These are phyloP conservation scores for Angophora floribunda DNA, from an alignment of 345 rosid species.

Conservation along the genomic window DNA sequence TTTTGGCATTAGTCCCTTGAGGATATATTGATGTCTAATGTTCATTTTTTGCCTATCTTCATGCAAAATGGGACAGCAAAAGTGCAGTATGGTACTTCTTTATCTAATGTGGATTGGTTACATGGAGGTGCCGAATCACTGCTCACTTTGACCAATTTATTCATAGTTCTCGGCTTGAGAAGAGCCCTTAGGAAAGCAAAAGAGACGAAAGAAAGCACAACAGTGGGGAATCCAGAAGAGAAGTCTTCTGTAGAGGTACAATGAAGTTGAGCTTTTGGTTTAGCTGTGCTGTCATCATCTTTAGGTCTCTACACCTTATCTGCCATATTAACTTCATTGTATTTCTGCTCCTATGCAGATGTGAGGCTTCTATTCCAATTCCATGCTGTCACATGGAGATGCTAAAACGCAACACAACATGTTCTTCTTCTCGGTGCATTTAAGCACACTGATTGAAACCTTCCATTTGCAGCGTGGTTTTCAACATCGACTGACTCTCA, in stretches of 20 bases:
- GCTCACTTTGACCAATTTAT: conserved; percentile 76
- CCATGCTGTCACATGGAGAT: not conserved
- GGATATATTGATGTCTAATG: not conserved
- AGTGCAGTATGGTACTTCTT: conserved; percentile 77
- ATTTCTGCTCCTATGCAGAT: not conserved
- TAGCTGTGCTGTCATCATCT: not conserved
- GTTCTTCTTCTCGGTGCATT: not conserved
- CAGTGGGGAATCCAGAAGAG: conserved; percentile 12
- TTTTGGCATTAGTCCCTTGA: not conserved
- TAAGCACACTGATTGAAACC: not conserved
- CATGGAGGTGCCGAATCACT: conserved; percentile 95
- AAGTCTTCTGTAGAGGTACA: conserved; percentile 19
- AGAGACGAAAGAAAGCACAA: conserved; percentile 11
- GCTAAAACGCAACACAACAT: not conserved
- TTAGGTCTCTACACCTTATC: not conserved
- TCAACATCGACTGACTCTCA: not conserved
- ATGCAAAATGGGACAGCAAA: conserved; percentile 41
- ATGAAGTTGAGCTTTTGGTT: not conserved
- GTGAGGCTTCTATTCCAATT: not conserved
- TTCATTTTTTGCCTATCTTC: not conserved
- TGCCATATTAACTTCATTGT: not conserved
- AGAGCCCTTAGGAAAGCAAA: conserved; percentile 48
- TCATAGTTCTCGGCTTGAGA: conserved; percentile 81
- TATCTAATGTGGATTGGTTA: conserved; percentile 89
- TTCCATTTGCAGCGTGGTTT: not conserved